Evolutionary conservation across 2,329 filamentous ascomycete species (phyloP).

Genomic region (Trichoderma arundinaceum): DNA sequence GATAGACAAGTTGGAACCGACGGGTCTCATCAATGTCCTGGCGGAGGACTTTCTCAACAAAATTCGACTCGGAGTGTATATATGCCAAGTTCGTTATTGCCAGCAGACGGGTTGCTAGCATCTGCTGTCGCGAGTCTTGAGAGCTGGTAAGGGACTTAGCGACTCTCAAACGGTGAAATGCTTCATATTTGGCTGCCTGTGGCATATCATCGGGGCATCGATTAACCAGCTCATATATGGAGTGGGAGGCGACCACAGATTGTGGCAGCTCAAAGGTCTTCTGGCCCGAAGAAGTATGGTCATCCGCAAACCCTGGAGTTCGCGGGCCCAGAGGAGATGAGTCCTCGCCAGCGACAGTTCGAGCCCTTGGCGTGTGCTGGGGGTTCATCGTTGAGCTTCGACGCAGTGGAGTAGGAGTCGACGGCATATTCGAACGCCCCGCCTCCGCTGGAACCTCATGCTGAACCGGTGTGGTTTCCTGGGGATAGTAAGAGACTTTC

Average conservation of each 20-base stretch:
- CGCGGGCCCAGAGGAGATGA: constrained; percentile 57
- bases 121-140: constrained; percentile 70
- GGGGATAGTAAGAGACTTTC: constrained; percentile 77
- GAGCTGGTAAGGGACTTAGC: constrained; percentile 79
- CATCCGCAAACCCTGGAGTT: constrained; percentile 48
- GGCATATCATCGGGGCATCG: constrained; percentile 70
- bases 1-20: constrained; percentile 86
- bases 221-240: constrained; percentile 63
- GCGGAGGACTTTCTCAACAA: constrained; percentile 83
- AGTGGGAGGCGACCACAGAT: constrained; percentile 56
- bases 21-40: constrained; percentile 90
- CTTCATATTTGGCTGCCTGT: constrained; percentile 76
- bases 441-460: constrained; percentile 37
- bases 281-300: constrained; percentile 50
- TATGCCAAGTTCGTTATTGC: constrained; percentile 92
- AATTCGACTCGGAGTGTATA: constrained; percentile 81
- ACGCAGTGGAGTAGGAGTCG: constrained; percentile 77
- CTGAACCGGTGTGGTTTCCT: constrained; percentile 40
- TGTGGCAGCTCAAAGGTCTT: constrained; percentile 70
- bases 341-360: constrained; percentile 49
- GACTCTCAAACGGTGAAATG: constrained; percentile 80
- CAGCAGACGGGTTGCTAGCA: constrained; percentile 80
- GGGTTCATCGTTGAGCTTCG: constrained; percentile 64
- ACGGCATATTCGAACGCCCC: constrained; percentile 57
- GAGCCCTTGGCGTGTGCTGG: constrained; percentile 51